A percentile compares a stretch with the other conserved stretches of the same genome.
Conservation (phyloP, 1,139 yeast genomes). For the Suzukiozyma palmioleophila region DNA sequence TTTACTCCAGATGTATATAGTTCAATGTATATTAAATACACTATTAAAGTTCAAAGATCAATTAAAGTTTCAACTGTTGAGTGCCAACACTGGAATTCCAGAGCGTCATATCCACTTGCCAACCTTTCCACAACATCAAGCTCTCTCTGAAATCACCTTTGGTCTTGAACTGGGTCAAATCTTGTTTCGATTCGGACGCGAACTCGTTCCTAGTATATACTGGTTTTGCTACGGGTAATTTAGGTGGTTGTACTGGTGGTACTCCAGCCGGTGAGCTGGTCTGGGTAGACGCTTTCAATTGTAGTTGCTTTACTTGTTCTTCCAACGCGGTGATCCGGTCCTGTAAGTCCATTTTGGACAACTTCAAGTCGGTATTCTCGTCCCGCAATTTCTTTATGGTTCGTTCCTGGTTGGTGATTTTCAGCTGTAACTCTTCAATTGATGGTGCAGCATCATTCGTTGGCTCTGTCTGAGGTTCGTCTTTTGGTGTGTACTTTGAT, state of each 20-base stretch:
- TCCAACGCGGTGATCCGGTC: slow-evolving; percentile 29
- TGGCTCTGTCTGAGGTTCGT: background rate
- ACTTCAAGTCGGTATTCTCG: slow-evolving; percentile 42
- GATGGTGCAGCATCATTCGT: slow-evolving; percentile 17
- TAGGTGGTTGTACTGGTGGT: slow-evolving; percentile 1
- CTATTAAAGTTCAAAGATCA: background rate
- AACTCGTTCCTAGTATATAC: slow-evolving; percentile 30
- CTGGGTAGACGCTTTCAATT: slow-evolving; percentile 4
- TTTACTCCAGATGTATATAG: background rate
- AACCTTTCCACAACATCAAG: slow-evolving; percentile 65
- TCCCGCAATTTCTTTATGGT: slow-evolving; percentile 39
- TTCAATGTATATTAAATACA: background rate
- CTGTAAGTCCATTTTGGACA: slow-evolving; percentile 44
- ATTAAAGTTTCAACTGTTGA: slow-evolving; percentile 17
- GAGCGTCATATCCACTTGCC: slow-evolving; percentile 80
- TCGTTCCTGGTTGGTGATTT: slow-evolving; percentile 28
- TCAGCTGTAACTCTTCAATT: slow-evolving; percentile 22
- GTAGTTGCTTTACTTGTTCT: slow-evolving; percentile 15
- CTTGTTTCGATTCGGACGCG: slow-evolving; percentile 29
- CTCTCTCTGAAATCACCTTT: slow-evolving; percentile 38
- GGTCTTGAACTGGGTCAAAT: slow-evolving; percentile 15
- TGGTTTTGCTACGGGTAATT: slow-evolving; percentile 29
- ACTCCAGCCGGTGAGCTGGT: slow-evolving; percentile 3
- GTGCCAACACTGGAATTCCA: slow-evolving; percentile 50
- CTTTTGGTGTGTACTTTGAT: slow-evolving; percentile 4